Evolutionary conservation across 2,329 filamentous ascomycete genomes (phyloP), one percentile per base, ranked within the genome.

Genomic region (Alternaria rosae): DNA sequence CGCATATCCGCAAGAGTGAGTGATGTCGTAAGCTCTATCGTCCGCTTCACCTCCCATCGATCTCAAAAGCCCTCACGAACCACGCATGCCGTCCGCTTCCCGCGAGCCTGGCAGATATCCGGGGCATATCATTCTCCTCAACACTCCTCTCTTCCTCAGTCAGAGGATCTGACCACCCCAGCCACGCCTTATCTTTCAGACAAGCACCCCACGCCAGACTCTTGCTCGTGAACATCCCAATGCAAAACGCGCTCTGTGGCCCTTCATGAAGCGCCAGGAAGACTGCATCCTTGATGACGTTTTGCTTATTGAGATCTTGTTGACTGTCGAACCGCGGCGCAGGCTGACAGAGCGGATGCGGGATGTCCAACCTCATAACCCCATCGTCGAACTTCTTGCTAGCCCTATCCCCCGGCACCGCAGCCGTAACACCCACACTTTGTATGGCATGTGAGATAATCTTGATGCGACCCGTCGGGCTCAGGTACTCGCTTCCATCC

Each of bases 201-300:
- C 69, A 74, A 5, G 70, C 69, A 4, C 68, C 71, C 71, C 70
- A 74, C 3, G 70, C 70, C 25, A 70, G 28, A 35, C 47, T 63
- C 42, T 67, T 67, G 17, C 60, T 66, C 4, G 65, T 54, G 21
- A 59, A 73, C 2, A 70, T 20, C 0, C 70, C 69, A 6, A 74
- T 61, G 48, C 68, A 72, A 13, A 68, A 65, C 23, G 64, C 66
- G 2, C 47, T 52, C 10, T 56, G 51, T 9, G 68, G 68, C 3
- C 59, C 64, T 48, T 69, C 48, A 9, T 70, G 63, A 5, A 71
- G 50, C 2, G 69, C 71, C 17, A 73, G 10, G 13, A 62, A 72
- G 4, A 73, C 65, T 3, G 23, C 54, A 15, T 65, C 52, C 12
- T 50, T 20, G 13, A 52, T 15, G 20, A 30, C 15, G 20, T 43